phyloP scores from a whole-genome alignment of 257 asterid genomes.

The Fraxinus cuspidata region DNA sequence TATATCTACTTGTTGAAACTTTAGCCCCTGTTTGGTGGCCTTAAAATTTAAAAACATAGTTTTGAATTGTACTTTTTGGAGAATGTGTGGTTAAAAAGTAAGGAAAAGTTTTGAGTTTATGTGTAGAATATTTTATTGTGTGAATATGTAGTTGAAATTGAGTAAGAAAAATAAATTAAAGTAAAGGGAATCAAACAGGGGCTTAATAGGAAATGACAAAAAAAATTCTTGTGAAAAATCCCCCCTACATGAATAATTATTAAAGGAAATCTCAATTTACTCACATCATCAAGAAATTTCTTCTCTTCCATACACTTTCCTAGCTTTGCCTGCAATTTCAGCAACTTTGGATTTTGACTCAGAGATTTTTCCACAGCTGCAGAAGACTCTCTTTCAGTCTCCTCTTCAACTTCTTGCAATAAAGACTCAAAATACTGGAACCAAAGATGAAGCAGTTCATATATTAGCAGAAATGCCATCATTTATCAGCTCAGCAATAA shows the following conservation, averaged over 20 bases:
- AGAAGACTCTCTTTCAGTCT: slow-evolving; percentile 59
- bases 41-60: no score
- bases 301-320: slow-evolving; percentile 64
- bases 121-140: no score
- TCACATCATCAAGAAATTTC: slow-evolving; percentile 81
- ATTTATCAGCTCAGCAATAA: neutral
- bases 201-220: neutral
- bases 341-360: slow-evolving; percentile 68
- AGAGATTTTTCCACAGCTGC: slow-evolving; percentile 73
- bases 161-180: no score
- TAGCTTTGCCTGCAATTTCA: slow-evolving; percentile 69
- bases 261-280: slow-evolving; percentile 25
- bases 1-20: neutral
- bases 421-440: slow-evolving; percentile 83
- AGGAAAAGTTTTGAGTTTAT: no score
- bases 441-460: slow-evolving; percentile 32
- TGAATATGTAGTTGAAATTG: no score
- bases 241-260: slow-evolving; percentile 2
- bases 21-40: neutral
- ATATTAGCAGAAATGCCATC: slow-evolving; percentile 26
- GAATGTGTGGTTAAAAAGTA: no score
- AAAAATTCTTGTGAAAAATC: slow-evolving; percentile 7
- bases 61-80: no score
- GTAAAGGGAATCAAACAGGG: no score
- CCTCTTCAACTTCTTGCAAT: slow-evolving; percentile 73